Percentiles rank a stretch among this genome's conserved stretches.
Conservation (phyloP, 768 basidiomycete species). For the Amyloporia xantha region DNA sequence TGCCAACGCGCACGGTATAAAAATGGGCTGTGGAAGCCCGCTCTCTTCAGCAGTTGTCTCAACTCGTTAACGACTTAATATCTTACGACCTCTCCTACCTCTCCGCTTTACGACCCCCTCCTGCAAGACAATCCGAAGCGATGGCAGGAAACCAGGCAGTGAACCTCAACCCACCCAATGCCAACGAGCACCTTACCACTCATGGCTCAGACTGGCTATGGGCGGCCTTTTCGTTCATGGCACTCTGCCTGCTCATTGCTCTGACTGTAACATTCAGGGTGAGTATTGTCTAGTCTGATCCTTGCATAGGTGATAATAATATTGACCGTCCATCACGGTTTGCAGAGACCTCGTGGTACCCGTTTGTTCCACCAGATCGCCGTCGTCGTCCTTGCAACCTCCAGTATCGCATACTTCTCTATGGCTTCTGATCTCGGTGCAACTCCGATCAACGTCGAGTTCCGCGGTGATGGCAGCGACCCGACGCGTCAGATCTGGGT, state of each 20-base stretch:
- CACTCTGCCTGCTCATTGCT: constrained; percentile 30
- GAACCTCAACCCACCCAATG: constrained; percentile 22
- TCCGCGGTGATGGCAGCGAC: constrained; percentile 22
- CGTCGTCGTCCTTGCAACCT: constrained; percentile 35
- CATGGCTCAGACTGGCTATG: constrained; percentile 43
- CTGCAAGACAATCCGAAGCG: not conserved
- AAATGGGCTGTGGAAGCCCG: no score
- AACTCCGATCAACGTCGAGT: constrained; percentile 34
- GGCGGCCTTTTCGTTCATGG: constrained; percentile 46
- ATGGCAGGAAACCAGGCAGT: constrained; percentile 24
- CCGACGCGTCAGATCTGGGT: constrained; percentile 34
- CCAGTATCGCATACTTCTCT: constrained; percentile 38
- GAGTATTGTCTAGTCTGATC: constrained; percentile 4
- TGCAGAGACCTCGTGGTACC: constrained; percentile 29
- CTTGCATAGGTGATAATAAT: not conserved
- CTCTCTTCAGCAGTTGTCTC: not conserved
- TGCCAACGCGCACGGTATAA: not conserved
- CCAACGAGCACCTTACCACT: constrained; percentile 31
- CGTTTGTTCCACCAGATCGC: constrained; percentile 41
- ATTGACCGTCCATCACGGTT: no score
- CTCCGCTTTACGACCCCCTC: not conserved
- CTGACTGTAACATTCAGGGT: constrained; percentile 30
- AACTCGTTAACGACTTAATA: not conserved
- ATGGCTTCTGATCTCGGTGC: constrained; percentile 49
- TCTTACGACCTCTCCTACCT: not conserved